Evolutionary conservation across 2,329 filamentous ascomycete species (phyloP).

Genomic region (Alternaria gansuensis): DNA sequence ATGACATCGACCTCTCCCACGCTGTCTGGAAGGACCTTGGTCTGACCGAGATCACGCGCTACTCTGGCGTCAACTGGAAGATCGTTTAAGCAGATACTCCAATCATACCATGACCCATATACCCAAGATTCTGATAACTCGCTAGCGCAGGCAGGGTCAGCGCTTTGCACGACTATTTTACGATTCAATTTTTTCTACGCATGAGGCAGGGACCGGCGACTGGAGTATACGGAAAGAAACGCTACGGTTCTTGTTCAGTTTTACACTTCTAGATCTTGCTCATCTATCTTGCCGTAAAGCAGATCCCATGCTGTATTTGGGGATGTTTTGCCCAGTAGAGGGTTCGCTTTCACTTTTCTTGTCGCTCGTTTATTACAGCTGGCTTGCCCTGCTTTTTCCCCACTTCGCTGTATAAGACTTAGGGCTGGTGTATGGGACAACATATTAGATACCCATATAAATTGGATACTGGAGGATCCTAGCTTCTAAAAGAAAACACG

Average conservation of each 20-base stretch:
- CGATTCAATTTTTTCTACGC: constrained; percentile 36
- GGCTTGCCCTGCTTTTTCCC: constrained; percentile 13
- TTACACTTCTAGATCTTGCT: constrained; percentile 23
- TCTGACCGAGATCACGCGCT: constrained; percentile 33
- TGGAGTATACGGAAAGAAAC: constrained; percentile 33
- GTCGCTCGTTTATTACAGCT: constrained; percentile 38
- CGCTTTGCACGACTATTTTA: constrained; percentile 53
- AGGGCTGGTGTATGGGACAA: constrained; percentile 28
- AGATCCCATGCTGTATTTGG: constrained; percentile 37
- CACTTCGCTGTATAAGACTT: constrained; percentile 42
- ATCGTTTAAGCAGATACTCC: constrained; percentile 31
- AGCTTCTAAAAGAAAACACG: constrained; percentile 25
- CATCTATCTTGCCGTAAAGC: constrained; percentile 8
- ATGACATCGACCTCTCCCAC: constrained; percentile 45
- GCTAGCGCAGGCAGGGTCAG: constrained; percentile 54
- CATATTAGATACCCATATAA: constrained; percentile 30
- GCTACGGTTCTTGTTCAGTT: constrained; percentile 21
- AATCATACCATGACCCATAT: constrained; percentile 39
- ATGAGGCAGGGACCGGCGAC: constrained; percentile 35
- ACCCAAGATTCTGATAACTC: constrained; percentile 40
- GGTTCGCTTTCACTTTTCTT: constrained; percentile 31
- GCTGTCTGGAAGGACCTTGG: constrained; percentile 44
- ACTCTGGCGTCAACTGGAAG: constrained; percentile 39
- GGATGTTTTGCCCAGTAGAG: constrained; percentile 21
- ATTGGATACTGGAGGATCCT: constrained; percentile 25